phyloP scores from a whole-genome alignment of 2,329 filamentous ascomycete genomes.

The Xylariaceae sp. region DNA sequence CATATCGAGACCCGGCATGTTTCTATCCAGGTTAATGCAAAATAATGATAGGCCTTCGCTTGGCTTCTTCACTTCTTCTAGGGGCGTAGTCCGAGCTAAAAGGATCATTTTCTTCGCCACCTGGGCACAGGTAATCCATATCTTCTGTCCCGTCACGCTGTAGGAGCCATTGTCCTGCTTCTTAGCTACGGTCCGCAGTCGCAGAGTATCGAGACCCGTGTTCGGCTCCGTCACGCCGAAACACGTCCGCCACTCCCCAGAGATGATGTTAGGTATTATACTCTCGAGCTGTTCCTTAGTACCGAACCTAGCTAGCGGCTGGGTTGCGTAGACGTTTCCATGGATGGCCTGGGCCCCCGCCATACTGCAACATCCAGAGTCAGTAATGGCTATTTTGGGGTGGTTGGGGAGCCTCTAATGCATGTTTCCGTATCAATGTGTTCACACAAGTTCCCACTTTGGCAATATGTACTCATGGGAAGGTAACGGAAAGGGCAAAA shows the following conservation, averaged over 20 bases:
- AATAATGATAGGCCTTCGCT: slow-evolving; percentile 80
- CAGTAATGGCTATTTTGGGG: too few relatives aligned
- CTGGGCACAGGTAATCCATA: slow-evolving; percentile 87
- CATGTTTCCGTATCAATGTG: too few relatives aligned
- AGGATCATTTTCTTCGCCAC: slow-evolving; percentile 83
- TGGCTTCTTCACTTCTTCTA: slow-evolving; percentile 68
- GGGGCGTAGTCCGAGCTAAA: slow-evolving; percentile 72
- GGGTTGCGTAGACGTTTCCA: slow-evolving; percentile 74
- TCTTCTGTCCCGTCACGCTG: slow-evolving; percentile 75
- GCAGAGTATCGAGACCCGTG: slow-evolving; percentile 76
- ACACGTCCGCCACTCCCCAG: slow-evolving; percentile 71
- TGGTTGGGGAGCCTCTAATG: too few relatives aligned
- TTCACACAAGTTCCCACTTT: too few relatives aligned
- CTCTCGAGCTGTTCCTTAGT: slow-evolving; percentile 63
- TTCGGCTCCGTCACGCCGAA: slow-evolving; percentile 88
- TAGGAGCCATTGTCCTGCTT: slow-evolving; percentile 61
- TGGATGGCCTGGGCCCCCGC: slow-evolving; percentile 67
- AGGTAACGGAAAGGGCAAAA: too few relatives aligned
- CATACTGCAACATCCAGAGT: too few relatives aligned
- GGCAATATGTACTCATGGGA: too few relatives aligned
- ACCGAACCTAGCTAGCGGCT: slow-evolving; percentile 74
- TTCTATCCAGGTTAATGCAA: slow-evolving; percentile 73
- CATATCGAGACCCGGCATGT: slow-evolving; percentile 63
- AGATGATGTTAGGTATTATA: slow-evolving; percentile 72
- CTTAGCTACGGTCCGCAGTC: slow-evolving; percentile 66